A percentile compares a stretch with the other conserved stretches of the same genome.
Evolutionary conservation across 2,329 filamentous ascomycete species (phyloP).

Genomic region (Verticillium longisporum): DNA sequence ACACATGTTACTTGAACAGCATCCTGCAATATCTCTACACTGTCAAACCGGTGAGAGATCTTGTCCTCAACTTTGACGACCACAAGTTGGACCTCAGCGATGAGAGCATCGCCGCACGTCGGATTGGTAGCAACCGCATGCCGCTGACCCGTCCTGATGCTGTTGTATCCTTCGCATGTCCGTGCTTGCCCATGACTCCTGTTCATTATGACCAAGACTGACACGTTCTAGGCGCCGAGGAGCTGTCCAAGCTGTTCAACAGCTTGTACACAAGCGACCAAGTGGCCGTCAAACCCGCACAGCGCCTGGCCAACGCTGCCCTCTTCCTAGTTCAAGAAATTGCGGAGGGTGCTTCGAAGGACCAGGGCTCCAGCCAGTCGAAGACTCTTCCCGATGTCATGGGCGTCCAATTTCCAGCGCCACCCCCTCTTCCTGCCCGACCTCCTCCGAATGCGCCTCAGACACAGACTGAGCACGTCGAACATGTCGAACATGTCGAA

Average conservation of each 20-base stretch:
- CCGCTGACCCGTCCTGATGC: conserved; percentile 46
- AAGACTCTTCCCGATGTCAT: conserved; percentile 8
- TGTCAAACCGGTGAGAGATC: conserved; percentile 69
- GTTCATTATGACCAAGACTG: conserved; percentile 18
- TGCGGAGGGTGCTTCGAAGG: background rate
- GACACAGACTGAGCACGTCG: conserved; percentile 5
- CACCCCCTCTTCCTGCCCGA: conserved; percentile 44
- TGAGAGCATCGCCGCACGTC: conserved; percentile 56
- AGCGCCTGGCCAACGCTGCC: conserved; percentile 73
- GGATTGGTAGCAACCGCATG: conserved; percentile 62
- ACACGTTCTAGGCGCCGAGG: conserved; percentile 60
- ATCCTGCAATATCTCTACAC: conserved; percentile 94
- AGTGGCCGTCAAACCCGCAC: conserved; percentile 63
- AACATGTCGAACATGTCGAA: conserved; percentile 3
- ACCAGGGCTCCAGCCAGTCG: background rate
- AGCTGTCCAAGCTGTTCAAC: conserved; percentile 64
- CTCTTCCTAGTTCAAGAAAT: conserved; percentile 44
- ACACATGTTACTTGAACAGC: conserved; percentile 97
- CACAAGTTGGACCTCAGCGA: conserved; percentile 63
- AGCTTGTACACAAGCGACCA: conserved; percentile 56
- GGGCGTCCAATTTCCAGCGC: conserved; percentile 14
- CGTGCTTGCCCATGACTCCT: conserved; percentile 40
- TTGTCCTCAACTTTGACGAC: conserved; percentile 70
- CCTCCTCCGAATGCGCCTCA: conserved; percentile 32
- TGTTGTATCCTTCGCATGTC: conserved; percentile 68